phyloP scores from a whole-genome alignment of 2,329 filamentous ascomycete species.

The Ascochyta pisi region DNA sequence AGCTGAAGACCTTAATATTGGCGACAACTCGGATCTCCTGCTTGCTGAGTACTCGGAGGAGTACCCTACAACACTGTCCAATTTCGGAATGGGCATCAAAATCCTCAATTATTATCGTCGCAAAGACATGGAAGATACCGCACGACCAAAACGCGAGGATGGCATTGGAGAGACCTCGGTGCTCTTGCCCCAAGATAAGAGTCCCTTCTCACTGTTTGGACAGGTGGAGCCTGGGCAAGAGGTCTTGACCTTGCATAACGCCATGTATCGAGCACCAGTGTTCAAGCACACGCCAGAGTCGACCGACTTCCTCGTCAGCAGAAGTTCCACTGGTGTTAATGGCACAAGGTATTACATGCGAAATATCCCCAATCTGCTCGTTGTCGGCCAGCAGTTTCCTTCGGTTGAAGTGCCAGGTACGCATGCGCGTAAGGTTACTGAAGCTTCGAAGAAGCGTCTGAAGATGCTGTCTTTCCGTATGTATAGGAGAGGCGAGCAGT shows the following conservation, averaged over 20 bases:
- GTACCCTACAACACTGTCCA: conserved; percentile 87
- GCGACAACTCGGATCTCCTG: conserved; percentile 86
- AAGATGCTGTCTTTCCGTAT: conserved; percentile 95
- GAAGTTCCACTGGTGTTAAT: conserved; percentile 78
- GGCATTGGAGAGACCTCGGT: conserved; percentile 84
- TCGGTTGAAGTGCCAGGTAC: conserved; percentile 91
- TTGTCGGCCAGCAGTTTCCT: conserved; percentile 92
- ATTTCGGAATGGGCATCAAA: conserved; percentile 96
- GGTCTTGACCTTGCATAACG: conserved; percentile 89
- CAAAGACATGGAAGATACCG: conserved; percentile 76
- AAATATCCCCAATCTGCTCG: conserved; percentile 88
- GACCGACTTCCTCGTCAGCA: conserved; percentile 86
- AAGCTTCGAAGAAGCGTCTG: conserved; percentile 93
- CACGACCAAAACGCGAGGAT: conserved; percentile 74
- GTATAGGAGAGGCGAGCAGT: conserved; percentile 75
- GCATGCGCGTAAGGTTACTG: conserved; percentile 93
- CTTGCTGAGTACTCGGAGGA: conserved; percentile 97
- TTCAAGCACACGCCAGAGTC: conserved; percentile 82
- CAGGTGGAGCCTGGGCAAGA: conserved; percentile 90
- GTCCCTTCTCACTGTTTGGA: conserved; percentile 93
- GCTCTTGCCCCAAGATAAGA: conserved; percentile 90
- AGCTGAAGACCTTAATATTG: conserved; percentile 82
- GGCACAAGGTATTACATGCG: conserved; percentile 83
- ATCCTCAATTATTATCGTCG: conserved; percentile 97
- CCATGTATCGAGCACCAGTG: conserved; percentile 92